Evolutionary conservation across 2,329 filamentous ascomycete genomes (phyloP).

Genomic region (Fusarium sp.): DNA sequence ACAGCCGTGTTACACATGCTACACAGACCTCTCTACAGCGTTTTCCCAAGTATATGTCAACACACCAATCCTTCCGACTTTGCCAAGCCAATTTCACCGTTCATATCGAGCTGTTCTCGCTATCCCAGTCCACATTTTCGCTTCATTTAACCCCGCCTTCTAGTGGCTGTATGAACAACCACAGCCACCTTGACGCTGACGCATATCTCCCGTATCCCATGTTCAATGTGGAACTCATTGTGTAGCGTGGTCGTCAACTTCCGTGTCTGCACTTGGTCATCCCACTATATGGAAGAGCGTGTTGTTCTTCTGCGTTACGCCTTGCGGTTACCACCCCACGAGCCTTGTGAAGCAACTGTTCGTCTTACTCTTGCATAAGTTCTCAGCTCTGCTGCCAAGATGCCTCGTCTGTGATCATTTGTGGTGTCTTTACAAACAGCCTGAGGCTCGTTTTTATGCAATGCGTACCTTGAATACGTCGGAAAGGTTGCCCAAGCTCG

Average conservation of each 20-base stretch:
- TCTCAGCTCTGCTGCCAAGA: no score
- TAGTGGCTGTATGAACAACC: constrained; percentile 26
- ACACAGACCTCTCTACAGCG: background rate
- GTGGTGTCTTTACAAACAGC: no score
- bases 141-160: constrained; percentile 9
- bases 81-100: no score
- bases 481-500: no score
- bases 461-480: no score
- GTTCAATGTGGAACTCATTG: constrained; percentile 16
- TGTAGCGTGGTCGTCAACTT: background rate
- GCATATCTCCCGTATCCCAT: constrained; percentile 31
- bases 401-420: no score
- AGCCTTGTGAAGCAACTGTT: background rate
- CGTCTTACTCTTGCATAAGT: background rate
- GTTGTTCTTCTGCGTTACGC: background rate
- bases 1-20: constrained; percentile 13
- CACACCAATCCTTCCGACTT: background rate
- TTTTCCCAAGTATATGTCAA: background rate
- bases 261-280: background rate
- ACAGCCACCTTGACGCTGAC: constrained; percentile 34
- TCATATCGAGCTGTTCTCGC: background rate
- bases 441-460: no score
- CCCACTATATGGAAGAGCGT: background rate
- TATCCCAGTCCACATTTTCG: background rate
- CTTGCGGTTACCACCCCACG: background rate